Percentiles rank a stretch among this genome's conserved stretches.
Conservation (phyloP, 331 rosid genomes). For the Malus hybrid region DNA sequence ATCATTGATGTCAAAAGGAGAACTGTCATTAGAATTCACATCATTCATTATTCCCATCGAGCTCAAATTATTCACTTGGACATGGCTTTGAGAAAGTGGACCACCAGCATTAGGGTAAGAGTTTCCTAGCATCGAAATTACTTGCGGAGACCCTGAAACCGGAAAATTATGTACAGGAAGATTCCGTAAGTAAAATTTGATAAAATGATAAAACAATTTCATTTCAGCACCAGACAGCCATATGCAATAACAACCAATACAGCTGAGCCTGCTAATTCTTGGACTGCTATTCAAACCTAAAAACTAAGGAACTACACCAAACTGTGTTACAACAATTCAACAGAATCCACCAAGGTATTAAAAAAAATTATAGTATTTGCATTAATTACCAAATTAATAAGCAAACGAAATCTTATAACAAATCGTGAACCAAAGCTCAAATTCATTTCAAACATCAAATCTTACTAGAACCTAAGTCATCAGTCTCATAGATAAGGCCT, state of each 20-base stretch:
- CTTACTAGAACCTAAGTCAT: not conserved
- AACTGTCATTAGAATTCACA: constrained; percentile 57
- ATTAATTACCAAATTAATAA: not conserved
- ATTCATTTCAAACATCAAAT: not conserved
- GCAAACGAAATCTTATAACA: not conserved
- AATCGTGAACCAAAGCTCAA: not conserved
- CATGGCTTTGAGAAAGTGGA: constrained; percentile 75
- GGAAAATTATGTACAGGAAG: constrained; percentile 21
- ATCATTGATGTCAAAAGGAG: constrained; percentile 90
- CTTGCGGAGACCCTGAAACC: constrained; percentile 85
- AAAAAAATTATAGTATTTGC: not conserved
- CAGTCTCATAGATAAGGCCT: not conserved
- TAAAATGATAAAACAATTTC: not conserved
- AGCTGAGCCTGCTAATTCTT: not conserved
- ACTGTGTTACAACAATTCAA: not conserved
- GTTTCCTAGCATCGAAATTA: constrained; percentile 79
- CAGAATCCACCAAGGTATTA: not conserved
- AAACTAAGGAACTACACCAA: not conserved
- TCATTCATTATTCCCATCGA: constrained; percentile 93
- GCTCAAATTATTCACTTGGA: constrained; percentile 65
- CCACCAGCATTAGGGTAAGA: constrained; percentile 87
- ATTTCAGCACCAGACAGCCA: not conserved
- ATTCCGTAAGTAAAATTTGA: not conserved
- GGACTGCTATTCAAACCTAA: not conserved
- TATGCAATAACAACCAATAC: not conserved